These are phyloP conservation scores for Aspergillus awamori DNA, from an alignment of 2,329 filamentous ascomycete genomes.

Conservation along the genomic window DNA sequence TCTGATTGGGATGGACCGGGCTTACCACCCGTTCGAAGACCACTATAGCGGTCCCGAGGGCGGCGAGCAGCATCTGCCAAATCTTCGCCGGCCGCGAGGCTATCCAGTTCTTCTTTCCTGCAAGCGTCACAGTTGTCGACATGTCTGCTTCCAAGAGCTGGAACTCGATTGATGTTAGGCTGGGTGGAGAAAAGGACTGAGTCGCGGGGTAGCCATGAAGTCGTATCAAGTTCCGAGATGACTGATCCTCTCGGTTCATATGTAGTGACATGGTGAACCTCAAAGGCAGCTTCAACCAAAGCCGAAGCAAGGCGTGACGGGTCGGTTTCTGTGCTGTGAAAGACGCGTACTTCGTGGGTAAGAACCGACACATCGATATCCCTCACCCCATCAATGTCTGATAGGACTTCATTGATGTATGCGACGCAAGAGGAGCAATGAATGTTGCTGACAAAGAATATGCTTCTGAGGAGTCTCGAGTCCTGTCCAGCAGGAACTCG, in stretches of 20 bases:
- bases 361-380: slow-evolving; percentile 48
- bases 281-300: slow-evolving; percentile 51
- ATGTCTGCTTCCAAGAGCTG: slow-evolving; percentile 34
- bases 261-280: slow-evolving; percentile 50
- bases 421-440: slow-evolving; percentile 54
- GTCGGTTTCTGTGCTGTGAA: slow-evolving; percentile 37
- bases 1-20: not conserved
- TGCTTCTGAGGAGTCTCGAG: slow-evolving; percentile 25
- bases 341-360: slow-evolving; percentile 47
- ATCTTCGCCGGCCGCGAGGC: slow-evolving; percentile 18
- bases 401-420: slow-evolving; percentile 49
- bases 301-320: slow-evolving; percentile 39
- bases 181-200: slow-evolving; percentile 28
- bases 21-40: not conserved
- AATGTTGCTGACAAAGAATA: slow-evolving; percentile 52
- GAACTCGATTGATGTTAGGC: slow-evolving; percentile 22
- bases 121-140: slow-evolving; percentile 57
- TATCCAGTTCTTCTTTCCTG: slow-evolving; percentile 42
- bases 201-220: slow-evolving; percentile 33
- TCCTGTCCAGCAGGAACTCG: slow-evolving; percentile 17
- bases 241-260: slow-evolving; percentile 35
- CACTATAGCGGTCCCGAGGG: not conserved
- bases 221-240: slow-evolving; percentile 41
- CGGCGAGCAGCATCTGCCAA: slow-evolving; percentile 12
- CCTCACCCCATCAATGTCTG: slow-evolving; percentile 37